Evolutionary conservation across 2,329 filamentous ascomycete genomes (phyloP).

Genomic region (Grosmannia serpens): DNA sequence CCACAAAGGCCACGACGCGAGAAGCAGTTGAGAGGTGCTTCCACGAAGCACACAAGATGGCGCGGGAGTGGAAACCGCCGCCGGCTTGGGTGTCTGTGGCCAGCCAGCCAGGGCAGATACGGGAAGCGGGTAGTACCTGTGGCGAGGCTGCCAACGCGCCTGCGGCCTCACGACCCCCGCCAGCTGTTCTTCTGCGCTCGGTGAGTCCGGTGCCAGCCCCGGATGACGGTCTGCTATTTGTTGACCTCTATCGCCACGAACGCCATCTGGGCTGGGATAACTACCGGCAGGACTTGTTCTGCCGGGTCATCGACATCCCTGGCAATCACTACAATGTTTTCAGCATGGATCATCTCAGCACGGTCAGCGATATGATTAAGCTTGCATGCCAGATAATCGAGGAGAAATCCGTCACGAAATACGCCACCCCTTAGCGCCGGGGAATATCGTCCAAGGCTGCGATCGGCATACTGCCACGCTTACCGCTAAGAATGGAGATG

Average conservation of each 20-base stretch:
- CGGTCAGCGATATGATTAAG: slow-evolving; percentile 16
- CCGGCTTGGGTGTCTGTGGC: background rate
- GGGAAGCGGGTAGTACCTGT: background rate
- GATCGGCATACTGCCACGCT: background rate
- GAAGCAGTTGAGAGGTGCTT: slow-evolving; percentile 26
- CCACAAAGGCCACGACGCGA: slow-evolving; percentile 18
- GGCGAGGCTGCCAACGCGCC: background rate
- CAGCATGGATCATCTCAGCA: slow-evolving; percentile 16
- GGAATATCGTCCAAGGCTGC: background rate
- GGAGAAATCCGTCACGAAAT: background rate
- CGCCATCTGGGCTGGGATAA: slow-evolving; percentile 35
- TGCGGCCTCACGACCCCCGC: slow-evolving; percentile 20
- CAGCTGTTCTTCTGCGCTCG: slow-evolving; percentile 33
- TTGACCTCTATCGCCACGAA: slow-evolving; percentile 33
- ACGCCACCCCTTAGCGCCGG: background rate
- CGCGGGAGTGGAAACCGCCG: slow-evolving; percentile 28
- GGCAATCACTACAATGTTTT: slow-evolving; percentile 43
- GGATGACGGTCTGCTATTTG: slow-evolving; percentile 15
- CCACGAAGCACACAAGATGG: slow-evolving; percentile 28
- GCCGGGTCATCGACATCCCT: slow-evolving; percentile 33
- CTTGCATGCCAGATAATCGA: slow-evolving; percentile 18
- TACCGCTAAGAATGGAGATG: background rate
- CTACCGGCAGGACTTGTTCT: slow-evolving; percentile 33
- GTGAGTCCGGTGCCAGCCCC: slow-evolving; percentile 25
- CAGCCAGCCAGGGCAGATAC: background rate